Evolutionary conservation across 495 filamentous ascomycete species (phyloP).

Genomic region (Xylaria sp.): DNA sequence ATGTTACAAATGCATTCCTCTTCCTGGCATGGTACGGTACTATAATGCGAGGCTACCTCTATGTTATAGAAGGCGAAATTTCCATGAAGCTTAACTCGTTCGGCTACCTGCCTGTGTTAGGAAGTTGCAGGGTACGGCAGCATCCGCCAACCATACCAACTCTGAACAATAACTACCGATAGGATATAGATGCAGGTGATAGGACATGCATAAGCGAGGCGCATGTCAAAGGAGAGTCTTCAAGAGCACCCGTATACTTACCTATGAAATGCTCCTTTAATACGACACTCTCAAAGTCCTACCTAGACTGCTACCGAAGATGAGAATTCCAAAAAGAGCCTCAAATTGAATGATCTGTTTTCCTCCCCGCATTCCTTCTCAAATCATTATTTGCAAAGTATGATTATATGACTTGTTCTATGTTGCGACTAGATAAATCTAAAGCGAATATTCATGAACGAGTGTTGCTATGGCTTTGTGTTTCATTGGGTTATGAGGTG

Average conservation of each 20-base stretch:
- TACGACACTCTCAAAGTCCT: not conserved
- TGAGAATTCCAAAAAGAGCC: conserved; percentile 11
- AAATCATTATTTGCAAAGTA: not conserved
- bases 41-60: not conserved
- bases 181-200: not conserved
- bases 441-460: not conserved
- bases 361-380: not conserved
- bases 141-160: not conserved
- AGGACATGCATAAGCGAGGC: conserved; percentile 9
- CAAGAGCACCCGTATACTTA: not conserved
- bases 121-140: conserved; percentile 7
- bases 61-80: not conserved
- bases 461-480: not conserved
- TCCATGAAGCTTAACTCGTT: not conserved
- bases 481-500: not conserved
- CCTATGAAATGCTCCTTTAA: not conserved
- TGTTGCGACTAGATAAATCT: not conserved
- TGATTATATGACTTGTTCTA: not conserved
- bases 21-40: not conserved
- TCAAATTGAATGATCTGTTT: not conserved
- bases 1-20: not conserved
- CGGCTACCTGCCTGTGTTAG: conserved; percentile 9
- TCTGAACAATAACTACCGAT: not conserved
- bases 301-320: not conserved
- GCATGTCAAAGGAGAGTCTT: not conserved